Conservation (phyloP, 2,329 filamentous ascomycete genomes). For the Fonsecaea monophora region DNA sequence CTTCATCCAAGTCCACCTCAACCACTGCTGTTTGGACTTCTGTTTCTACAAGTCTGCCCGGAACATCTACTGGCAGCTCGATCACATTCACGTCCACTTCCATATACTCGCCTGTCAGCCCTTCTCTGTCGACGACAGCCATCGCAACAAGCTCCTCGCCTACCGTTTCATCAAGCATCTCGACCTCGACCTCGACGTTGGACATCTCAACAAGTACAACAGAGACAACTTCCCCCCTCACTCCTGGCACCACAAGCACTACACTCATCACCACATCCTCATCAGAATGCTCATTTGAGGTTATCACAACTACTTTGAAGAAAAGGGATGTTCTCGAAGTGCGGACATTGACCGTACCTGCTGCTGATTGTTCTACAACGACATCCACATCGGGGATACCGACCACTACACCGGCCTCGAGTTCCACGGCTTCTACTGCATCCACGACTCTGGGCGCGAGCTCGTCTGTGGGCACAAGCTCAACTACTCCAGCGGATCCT, state of each 20-base stretch:
- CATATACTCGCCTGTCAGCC: background rate
- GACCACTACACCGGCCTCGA: background rate
- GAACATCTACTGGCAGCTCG: background rate
- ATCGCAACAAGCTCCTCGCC: slow-evolving; percentile 1
- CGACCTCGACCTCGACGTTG: slow-evolving; percentile 1
- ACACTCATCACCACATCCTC: background rate
- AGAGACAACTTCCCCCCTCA: background rate
- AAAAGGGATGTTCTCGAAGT: slow-evolving; percentile 13
- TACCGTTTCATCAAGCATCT: background rate
- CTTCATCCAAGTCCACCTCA: background rate
- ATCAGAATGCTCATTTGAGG: slow-evolving; percentile 10
- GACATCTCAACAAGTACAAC: background rate
- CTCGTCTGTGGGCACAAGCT: background rate
- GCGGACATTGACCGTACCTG: slow-evolving; percentile 10
- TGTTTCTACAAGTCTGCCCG: background rate
- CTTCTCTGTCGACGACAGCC: slow-evolving; percentile 8
- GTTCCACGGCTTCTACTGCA: background rate
- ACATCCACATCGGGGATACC: background rate
- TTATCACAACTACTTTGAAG: slow-evolving; percentile 12
- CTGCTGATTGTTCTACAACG: slow-evolving; percentile 11
- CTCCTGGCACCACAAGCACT: slow-evolving; percentile 8
- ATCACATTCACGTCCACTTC: background rate
- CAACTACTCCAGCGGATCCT: background rate
- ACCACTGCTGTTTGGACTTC: slow-evolving; percentile 11
- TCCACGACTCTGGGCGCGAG: background rate